These are phyloP conservation scores for Setomelanomma holmii DNA, from an alignment of 2,329 filamentous ascomycete genomes.

Conservation along the genomic window DNA sequence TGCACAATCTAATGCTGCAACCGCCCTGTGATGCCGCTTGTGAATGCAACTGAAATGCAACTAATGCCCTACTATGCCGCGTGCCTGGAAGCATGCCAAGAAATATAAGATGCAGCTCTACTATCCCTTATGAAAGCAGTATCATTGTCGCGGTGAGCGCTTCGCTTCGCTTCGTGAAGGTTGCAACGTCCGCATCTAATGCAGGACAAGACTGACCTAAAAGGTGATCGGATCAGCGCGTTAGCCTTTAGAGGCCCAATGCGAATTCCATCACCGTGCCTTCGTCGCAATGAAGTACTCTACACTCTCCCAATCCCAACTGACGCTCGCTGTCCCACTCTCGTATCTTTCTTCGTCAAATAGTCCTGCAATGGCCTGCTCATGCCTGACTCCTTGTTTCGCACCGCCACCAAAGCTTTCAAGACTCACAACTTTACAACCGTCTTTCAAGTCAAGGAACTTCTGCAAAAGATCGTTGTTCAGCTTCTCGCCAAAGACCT, in stretches of 20 bases:
- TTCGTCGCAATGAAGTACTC: conserved; percentile 81
- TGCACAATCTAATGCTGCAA: background rate
- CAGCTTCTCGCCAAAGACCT: conserved; percentile 87
- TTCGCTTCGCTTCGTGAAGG: too few species aligned
- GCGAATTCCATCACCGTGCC: conserved; percentile 44
- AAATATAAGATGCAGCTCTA: background rate
- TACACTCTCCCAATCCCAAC: conserved; percentile 86
- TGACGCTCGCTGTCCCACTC: conserved; percentile 76
- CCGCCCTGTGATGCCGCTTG: background rate
- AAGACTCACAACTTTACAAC: conserved; percentile 87
- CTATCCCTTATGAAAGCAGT: background rate
- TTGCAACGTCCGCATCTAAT: too few species aligned
- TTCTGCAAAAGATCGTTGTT: conserved; percentile 86
- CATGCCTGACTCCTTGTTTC: conserved; percentile 74
- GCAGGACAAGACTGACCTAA: too few species aligned
- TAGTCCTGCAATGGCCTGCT: conserved; percentile 81
- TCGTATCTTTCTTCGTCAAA: conserved; percentile 76
- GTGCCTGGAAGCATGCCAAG: background rate
- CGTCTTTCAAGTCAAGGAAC: conserved; percentile 91
- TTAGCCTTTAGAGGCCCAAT: background rate
- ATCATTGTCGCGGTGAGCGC: too few species aligned
- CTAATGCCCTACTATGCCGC: background rate
- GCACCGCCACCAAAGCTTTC: conserved; percentile 85
- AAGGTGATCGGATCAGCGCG: too few species aligned
- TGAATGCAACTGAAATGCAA: background rate